A percentile compares a stretch with the other conserved stretches of the same genome.
phyloP scores from a whole-genome alignment of 495 filamentous ascomycete species.

The Tuber microsphaerosporum region DNA sequence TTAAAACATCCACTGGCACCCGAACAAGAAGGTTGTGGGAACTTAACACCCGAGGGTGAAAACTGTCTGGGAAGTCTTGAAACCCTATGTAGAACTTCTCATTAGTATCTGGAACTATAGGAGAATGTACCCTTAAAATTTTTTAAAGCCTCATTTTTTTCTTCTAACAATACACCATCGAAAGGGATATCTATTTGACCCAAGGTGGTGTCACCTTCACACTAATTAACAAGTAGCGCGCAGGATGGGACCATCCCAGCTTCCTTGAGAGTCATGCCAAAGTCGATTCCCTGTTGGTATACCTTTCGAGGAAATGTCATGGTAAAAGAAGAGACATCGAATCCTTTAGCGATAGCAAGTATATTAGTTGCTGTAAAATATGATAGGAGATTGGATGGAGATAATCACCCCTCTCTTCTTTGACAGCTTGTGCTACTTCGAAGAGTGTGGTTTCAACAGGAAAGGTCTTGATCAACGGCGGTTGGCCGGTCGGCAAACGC shows the following conservation, averaged over 20 bases:
- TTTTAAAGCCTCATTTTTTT: neutral
- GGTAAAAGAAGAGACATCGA: constrained; percentile 65
- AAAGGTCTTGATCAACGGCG: constrained; percentile 65
- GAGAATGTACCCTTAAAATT: neutral
- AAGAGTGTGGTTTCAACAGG: constrained; percentile 83
- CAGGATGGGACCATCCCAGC: constrained; percentile 83
- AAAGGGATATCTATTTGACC: neutral
- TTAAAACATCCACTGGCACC: neutral
- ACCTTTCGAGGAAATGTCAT: constrained; percentile 83
- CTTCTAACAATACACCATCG: neutral
- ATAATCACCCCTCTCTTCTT: constrained; percentile 42
- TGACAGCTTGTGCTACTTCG: constrained; percentile 73
- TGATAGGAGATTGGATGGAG: neutral
- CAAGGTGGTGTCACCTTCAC: neutral
- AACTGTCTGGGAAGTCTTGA: neutral
- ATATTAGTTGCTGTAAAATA: neutral
- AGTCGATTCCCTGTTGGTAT: constrained; percentile 66
- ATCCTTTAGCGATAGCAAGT: constrained; percentile 38
- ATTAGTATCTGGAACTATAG: neutral
- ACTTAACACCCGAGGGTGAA: neutral
- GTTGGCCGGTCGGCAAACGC: constrained; percentile 62
- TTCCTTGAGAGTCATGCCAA: constrained; percentile 85
- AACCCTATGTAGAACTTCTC: neutral
- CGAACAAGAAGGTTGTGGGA: neutral
- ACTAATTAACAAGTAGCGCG: constrained; percentile 65